These are phyloP conservation scores for Moricandia moricandioides DNA, from an alignment of 345 rosid genomes.

Conservation along the genomic window DNA sequence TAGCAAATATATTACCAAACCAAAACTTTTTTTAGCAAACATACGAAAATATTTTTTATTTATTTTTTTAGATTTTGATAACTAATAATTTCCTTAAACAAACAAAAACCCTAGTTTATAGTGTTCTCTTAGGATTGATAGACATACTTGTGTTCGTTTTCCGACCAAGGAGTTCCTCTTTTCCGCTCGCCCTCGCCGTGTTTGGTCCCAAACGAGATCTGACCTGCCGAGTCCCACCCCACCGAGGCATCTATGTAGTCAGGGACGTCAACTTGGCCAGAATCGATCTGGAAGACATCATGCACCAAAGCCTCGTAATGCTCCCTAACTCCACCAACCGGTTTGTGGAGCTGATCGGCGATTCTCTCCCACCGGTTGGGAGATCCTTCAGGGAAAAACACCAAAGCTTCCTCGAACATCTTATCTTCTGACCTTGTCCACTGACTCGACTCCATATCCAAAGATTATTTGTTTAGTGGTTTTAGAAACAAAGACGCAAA, in stretches of 20 bases:
- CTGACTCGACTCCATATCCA: constrained; percentile 28
- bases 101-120: constrained; percentile 25
- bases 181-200: constrained; percentile 51
- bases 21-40: neutral
- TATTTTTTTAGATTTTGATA: neutral
- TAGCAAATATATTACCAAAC: too few relatives aligned
- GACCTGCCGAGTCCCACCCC: constrained; percentile 38
- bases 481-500: neutral
- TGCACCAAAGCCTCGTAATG: constrained; percentile 59
- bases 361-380: constrained; percentile 70
- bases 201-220: constrained; percentile 43
- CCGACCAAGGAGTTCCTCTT: constrained; percentile 68
- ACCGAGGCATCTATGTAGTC: constrained; percentile 40
- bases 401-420: constrained; percentile 64
- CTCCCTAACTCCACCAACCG: constrained; percentile 45
- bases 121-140: neutral
- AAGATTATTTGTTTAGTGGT: neutral
- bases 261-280: constrained; percentile 64
- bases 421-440: constrained; percentile 77
- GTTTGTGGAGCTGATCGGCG: constrained; percentile 48
- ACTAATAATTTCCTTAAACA: neutral
- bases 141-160: constrained; percentile 40
- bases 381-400: constrained; percentile 48
- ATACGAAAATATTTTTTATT: neutral
- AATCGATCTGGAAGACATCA: constrained; percentile 67